Conservation (phyloP, 2,329 filamentous ascomycete genomes). For the Celoporthe dispersa region DNA sequence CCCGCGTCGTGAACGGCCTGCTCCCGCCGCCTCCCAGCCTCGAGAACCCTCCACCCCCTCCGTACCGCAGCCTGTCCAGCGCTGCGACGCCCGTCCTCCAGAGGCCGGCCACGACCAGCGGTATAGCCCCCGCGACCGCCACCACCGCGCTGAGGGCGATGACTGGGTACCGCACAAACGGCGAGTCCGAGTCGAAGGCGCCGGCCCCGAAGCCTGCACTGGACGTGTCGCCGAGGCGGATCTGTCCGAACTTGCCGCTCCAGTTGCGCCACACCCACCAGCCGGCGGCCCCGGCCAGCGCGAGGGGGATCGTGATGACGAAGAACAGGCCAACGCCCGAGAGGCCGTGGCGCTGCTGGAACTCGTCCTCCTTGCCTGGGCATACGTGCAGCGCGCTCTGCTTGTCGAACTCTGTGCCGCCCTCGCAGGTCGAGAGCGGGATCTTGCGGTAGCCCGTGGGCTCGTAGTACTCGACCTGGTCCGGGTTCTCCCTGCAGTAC, state of each 20-base stretch:
- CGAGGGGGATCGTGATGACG: constrained; percentile 77
- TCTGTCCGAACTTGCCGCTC: constrained; percentile 89
- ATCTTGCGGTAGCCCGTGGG: constrained; percentile 88
- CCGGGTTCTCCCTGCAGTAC: constrained; percentile 64
- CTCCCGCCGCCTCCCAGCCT: constrained; percentile 56
- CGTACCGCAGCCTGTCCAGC: constrained; percentile 47
- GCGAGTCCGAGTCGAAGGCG: constrained; percentile 70
- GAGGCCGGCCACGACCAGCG: constrained; percentile 72
- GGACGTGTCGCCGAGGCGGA: constrained; percentile 76
- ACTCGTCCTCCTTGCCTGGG: constrained; percentile 81
- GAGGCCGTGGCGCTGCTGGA: constrained; percentile 69
- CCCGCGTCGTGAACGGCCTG: constrained; percentile 82
- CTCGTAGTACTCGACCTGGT: constrained; percentile 78
- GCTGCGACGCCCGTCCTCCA: constrained; percentile 67
- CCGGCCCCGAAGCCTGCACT: constrained; percentile 39
- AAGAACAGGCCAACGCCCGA: constrained; percentile 82
- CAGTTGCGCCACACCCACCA: constrained; percentile 87
- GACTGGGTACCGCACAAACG: constrained; percentile 83
- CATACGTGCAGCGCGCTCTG: constrained; percentile 66
- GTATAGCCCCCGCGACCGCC: constrained; percentile 64
- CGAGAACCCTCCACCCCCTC: constrained; percentile 49
- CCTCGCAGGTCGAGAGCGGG: constrained; percentile 83
- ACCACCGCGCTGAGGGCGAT: constrained; percentile 69
- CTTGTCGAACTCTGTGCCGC: constrained; percentile 76
- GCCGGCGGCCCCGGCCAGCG: constrained; percentile 71